Evolutionary conservation across 352 stramenopile genomes (phyloP).

Genomic region (Peronospora destructor): DNA sequence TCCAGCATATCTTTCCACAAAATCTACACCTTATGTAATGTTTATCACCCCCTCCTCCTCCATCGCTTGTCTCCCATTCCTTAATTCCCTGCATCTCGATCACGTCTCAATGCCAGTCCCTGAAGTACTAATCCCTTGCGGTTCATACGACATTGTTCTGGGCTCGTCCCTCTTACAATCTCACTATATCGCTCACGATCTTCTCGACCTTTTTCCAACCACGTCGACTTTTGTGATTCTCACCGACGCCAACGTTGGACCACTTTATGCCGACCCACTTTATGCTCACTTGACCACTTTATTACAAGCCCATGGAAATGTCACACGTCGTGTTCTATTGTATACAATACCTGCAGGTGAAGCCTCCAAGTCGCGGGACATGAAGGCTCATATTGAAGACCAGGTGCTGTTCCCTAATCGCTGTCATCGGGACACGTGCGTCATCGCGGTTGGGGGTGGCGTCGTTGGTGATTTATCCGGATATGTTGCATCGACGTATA

Average conservation of each 20-base stretch:
- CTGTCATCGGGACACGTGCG: constrained; percentile 75
- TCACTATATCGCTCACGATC: constrained; percentile 55
- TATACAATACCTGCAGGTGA: constrained; percentile 62
- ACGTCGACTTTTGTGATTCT: constrained; percentile 80
- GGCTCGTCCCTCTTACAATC: constrained; percentile 58
- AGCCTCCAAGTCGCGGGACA: constrained; percentile 67
- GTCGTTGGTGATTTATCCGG: constrained; percentile 97
- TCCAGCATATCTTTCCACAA: too few relatives aligned
- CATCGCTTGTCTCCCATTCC: too few relatives aligned
- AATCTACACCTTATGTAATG: too few relatives aligned
- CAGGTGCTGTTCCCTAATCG: constrained; percentile 73
- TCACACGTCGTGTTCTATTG: constrained; percentile 50
- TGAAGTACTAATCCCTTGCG: constrained; percentile 52
- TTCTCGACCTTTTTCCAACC: constrained; percentile 41
- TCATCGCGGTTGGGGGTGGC: constrained; percentile 90
- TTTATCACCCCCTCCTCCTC: too few relatives aligned
- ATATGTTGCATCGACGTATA: constrained; percentile 96
- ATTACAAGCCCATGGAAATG: constrained; percentile 10
- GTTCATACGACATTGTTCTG: constrained; percentile 77
- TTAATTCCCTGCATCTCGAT: too few relatives aligned
- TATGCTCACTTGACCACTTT: constrained; percentile 39
- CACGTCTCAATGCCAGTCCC: too few relatives aligned
- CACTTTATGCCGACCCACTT: constrained; percentile 66
- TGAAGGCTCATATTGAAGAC: constrained; percentile 78
- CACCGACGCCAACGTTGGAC: constrained; percentile 67